Evolutionary conservation across 2,329 filamentous ascomycete species (phyloP).

Genomic region (Alternaria brassicae): DNA sequence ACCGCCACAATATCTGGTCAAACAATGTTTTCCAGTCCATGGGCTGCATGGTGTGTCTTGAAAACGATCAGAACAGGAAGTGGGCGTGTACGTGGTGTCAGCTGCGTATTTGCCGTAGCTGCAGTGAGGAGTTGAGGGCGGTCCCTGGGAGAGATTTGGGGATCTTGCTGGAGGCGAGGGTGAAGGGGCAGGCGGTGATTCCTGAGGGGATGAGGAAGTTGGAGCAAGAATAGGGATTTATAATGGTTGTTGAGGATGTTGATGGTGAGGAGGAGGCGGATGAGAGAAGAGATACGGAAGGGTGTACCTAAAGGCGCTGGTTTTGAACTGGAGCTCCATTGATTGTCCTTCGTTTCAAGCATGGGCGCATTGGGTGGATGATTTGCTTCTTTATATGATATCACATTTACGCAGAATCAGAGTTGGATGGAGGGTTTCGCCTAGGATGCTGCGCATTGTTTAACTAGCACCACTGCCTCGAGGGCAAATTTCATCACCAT

Average conservation of each 20-base stretch:
- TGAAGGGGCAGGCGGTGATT: constrained; percentile 2
- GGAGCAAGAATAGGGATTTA: not conserved
- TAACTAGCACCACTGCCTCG: constrained; percentile 5
- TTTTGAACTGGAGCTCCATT: not conserved
- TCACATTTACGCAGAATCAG: not conserved
- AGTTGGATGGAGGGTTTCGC: not conserved
- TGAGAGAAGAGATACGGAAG: not conserved
- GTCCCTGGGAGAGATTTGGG: constrained; percentile 30
- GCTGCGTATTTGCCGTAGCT: constrained; percentile 43
- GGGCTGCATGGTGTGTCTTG: constrained; percentile 47
- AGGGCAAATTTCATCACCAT: constrained; percentile 1
- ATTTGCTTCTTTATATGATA: not conserved
- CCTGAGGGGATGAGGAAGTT: not conserved
- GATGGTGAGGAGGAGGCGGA: constrained; percentile 8
- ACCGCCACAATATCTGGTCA: constrained; percentile 37
- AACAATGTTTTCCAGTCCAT: constrained; percentile 44
- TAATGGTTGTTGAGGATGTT: constrained; percentile 15
- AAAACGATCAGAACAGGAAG: constrained; percentile 32
- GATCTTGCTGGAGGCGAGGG: constrained; percentile 24
- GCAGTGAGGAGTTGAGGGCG: constrained; percentile 34
- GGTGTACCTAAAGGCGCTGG: not conserved
- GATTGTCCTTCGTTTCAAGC: not conserved
- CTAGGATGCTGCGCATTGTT: constrained; percentile 7
- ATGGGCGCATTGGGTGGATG: not conserved
- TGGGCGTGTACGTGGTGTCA: constrained; percentile 50